These are phyloP conservation scores for Xerophyta viscosa DNA, from an alignment of 106 monocot genomes.

Conservation along the genomic window DNA sequence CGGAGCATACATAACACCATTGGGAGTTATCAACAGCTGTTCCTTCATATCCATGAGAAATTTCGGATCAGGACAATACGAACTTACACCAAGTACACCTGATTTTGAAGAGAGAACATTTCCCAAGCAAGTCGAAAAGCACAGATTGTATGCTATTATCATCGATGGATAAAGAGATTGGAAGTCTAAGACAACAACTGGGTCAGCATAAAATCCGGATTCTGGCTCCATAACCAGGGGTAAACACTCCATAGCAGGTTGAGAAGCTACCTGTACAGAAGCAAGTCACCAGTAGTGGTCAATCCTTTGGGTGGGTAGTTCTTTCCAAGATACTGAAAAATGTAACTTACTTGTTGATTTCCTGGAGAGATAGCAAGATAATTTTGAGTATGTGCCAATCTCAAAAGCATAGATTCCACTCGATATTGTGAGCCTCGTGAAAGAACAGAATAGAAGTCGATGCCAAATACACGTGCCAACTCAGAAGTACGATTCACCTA, in stretches of 20 bases:
- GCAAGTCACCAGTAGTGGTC: no score
- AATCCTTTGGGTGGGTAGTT: no score
- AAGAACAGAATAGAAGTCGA: slow-evolving; percentile 95
- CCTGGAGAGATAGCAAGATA: slow-evolving; percentile 95
- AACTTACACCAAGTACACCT: slow-evolving; percentile 72
- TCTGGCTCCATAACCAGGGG: slow-evolving; percentile 98
- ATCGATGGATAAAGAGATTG: slow-evolving; percentile 98
- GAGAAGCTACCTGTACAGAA: slow-evolving; percentile 68
- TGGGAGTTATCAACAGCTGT: slow-evolving; percentile 61
- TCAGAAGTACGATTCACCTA: slow-evolving; percentile 97
- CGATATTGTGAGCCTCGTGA: slow-evolving; percentile 96
- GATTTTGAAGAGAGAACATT: slow-evolving; percentile 51
- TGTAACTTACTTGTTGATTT: slow-evolving; percentile 79
- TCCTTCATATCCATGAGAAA: slow-evolving; percentile 43
- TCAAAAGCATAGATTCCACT: slow-evolving; percentile 96
- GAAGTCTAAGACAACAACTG: slow-evolving; percentile 93
- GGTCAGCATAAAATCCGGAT: slow-evolving; percentile 86
- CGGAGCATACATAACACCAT: slow-evolving; percentile 81
- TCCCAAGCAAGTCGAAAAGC: slow-evolving; percentile 85
- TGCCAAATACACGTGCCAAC: slow-evolving; percentile 96
- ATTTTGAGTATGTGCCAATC: slow-evolving; percentile 90
- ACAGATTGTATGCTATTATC: slow-evolving; percentile 98
- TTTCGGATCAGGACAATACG: slow-evolving; percentile 47
- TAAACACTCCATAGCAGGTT: slow-evolving; percentile 98
- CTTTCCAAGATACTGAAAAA: no score